Base-by-base conservation (phyloP, 1,284 basidiomycete genomes). In the Amylostereum chailletii region DNA sequence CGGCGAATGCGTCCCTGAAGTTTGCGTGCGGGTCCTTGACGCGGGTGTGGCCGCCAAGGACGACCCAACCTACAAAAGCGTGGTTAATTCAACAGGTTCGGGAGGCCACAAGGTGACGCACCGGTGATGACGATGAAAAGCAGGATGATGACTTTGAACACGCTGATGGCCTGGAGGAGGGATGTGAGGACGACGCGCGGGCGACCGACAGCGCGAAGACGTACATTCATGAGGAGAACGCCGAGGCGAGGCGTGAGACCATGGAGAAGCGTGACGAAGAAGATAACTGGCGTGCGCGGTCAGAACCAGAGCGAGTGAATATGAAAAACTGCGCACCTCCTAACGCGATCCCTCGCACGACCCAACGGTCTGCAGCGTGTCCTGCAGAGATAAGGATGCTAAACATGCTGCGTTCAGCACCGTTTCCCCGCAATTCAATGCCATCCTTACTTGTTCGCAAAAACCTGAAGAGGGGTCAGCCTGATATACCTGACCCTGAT, bases 321-420 rank as follows among this genome's bases (percentile, higher is more conserved):
- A 37, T 27, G 30, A 8, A 34, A 26, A 26, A 53, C 38, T 32
- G 57, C 64, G 2, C 44, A 76, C 75, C 76, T 64, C 64, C 80
- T 3, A 80, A 57, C 2, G 75, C 81, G 45, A 83, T 81, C 0
- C 77, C 78, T 47, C 79, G 73, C 6, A 72, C 70, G 1, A 62
- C 63, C 81, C 81, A 83, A 7, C 65, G 64, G 19, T 61, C 65
- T 0, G 70, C 67, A 0, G 57, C 56, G 26, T 67, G 60, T 2
- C 69, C 74, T 2, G 71, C 76, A 2, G 69, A 64, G 41, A 75
- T 58, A n/a, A 77, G 67, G 40, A 76, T 78, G 51, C 77, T 80
- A 49, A 27, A 46, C 29, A 42, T 5, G 36, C 8, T 33, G 10
- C 11, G 19, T 19, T 19, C 19, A 19, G 19, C 19, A 19, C 19